phyloP scores from a whole-genome alignment of 169 alveolate species.

The Plasmodium berghei region DNA sequence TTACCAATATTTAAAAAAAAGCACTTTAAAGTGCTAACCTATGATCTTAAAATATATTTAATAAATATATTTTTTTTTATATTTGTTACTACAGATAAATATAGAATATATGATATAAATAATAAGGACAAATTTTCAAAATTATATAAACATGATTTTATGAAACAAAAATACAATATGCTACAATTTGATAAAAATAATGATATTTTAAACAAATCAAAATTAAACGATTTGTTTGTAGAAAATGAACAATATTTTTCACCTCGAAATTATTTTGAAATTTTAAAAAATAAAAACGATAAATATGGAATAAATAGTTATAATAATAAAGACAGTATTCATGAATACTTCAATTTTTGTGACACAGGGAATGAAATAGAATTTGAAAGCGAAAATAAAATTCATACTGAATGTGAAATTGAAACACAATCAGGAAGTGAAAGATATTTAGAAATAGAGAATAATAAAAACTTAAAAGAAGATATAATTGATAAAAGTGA shows the following conservation, averaged over 20 bases:
- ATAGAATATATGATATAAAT: slow-evolving; percentile 25
- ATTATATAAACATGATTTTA: slow-evolving; percentile 12
- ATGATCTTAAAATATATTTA: slow-evolving; percentile 53
- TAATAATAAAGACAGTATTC: neutral
- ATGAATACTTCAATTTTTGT: neutral
- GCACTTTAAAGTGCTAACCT: slow-evolving; percentile 35
- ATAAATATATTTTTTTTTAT: slow-evolving; percentile 69
- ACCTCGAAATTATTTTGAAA: slow-evolving; percentile 31
- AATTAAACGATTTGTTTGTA: slow-evolving; percentile 17
- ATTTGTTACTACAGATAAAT: slow-evolving; percentile 47
- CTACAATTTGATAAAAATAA: slow-evolving; percentile 8
- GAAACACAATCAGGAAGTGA: slow-evolving; percentile 51
- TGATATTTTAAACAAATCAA: slow-evolving; percentile 7
- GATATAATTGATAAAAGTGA: slow-evolving; percentile 7
- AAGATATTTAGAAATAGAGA: slow-evolving; percentile 14
- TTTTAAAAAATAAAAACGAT: neutral
- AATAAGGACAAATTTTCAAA: slow-evolving; percentile 21
- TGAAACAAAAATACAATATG: slow-evolving; percentile 1
- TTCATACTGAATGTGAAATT: slow-evolving; percentile 15
- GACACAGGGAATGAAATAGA: slow-evolving; percentile 36
- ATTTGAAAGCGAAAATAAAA: slow-evolving; percentile 40
- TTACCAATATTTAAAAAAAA: slow-evolving; percentile 59
- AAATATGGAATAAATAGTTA: neutral
- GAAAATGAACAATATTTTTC: neutral
- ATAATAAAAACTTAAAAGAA: slow-evolving; percentile 24